phyloP scores from a whole-genome alignment of 2,329 filamentous ascomycete species.

The Microcera coccophila region DNA sequence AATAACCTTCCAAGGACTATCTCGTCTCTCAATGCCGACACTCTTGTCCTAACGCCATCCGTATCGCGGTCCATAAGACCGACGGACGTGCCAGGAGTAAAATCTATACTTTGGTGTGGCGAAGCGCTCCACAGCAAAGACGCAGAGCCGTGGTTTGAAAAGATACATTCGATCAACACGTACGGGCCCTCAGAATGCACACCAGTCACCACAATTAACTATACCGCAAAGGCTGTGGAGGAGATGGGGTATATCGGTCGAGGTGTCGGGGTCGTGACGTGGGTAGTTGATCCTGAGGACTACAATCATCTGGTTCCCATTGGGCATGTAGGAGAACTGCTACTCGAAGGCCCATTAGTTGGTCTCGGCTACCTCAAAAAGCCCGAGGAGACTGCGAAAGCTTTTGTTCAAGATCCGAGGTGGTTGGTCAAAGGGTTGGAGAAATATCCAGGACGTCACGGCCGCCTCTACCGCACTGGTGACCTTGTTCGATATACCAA shows the following conservation, averaged over 20 bases:
- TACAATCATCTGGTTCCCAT: conserved; percentile 19
- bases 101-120: conserved; percentile 10
- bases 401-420: conserved; percentile 29
- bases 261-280: conserved; percentile 4
- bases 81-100: background rate
- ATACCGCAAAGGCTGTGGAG: background rate
- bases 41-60: background rate
- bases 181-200: conserved; percentile 10
- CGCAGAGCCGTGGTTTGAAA: conserved; percentile 14
- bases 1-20: background rate
- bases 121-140: conserved; percentile 10
- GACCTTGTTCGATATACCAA: conserved; percentile 21
- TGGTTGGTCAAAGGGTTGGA: conserved; percentile 16
- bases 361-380: conserved; percentile 23
- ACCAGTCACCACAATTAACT: background rate
- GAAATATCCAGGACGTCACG: background rate
- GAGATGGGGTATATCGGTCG: background rate
- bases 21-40: background rate
- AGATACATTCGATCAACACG: conserved; percentile 10
- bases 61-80: conserved; percentile 1
- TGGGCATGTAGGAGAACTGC: conserved; percentile 24
- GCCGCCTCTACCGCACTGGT: conserved; percentile 18
- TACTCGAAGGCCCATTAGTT: conserved; percentile 26
- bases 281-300: conserved; percentile 24
- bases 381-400: conserved; percentile 17